Percentiles rank a stretch among this genome's conserved stretches.
phyloP scores from a whole-genome alignment of 2,329 filamentous ascomycete genomes.

The Ophidiomyces ophidiicola region DNA sequence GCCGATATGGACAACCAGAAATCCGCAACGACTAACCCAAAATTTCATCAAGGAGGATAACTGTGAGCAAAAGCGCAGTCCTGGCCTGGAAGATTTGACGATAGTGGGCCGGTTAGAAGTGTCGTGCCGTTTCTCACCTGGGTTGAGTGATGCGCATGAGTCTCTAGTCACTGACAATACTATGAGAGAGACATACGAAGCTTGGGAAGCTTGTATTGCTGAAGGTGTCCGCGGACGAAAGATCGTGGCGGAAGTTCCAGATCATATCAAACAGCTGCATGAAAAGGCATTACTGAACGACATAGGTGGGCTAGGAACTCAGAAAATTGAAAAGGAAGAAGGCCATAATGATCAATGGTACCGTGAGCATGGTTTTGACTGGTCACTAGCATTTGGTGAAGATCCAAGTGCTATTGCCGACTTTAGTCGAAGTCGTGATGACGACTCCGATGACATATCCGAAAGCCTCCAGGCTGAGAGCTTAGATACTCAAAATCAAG shows the following conservation, averaged over 20 bases:
- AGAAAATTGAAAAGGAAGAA: conserved; percentile 48
- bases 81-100: conserved; percentile 62
- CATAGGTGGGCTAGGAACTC: conserved; percentile 62
- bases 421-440: conserved; percentile 35
- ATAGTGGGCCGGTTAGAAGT: conserved; percentile 75
- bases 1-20: conserved; percentile 79
- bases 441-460: neutral
- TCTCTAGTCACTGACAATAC: conserved; percentile 77
- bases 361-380: conserved; percentile 66
- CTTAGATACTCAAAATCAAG: conserved; percentile 18
- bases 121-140: conserved; percentile 70
- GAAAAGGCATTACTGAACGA: conserved; percentile 68
- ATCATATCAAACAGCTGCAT: conserved; percentile 61
- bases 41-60: conserved; percentile 85
- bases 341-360: conserved; percentile 53
- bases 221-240: conserved; percentile 68
- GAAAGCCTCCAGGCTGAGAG: conserved; percentile 21
- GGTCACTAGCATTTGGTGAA: conserved; percentile 73
- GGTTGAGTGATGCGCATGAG: conserved; percentile 76
- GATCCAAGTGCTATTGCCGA: conserved; percentile 55
- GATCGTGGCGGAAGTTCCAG: conserved; percentile 62
- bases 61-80: conserved; percentile 46
- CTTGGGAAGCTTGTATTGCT: conserved; percentile 81
- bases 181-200: conserved; percentile 82
- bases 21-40: conserved; percentile 64